Conservation (phyloP, 306 rosid species). For the Echinosophora koreensis region DNA sequence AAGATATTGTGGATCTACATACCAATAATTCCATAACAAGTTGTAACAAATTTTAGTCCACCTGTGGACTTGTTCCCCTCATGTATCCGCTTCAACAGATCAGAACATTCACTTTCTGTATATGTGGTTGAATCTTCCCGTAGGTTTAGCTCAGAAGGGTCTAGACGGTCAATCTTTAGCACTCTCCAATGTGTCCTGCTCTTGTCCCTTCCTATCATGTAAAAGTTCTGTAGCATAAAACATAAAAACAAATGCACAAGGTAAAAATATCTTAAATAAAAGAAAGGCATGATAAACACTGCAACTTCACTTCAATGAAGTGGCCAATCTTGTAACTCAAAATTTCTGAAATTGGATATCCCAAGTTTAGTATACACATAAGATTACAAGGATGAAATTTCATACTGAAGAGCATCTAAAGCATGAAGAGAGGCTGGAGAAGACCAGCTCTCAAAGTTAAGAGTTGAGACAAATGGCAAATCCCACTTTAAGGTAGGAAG, state of each 20-base stretch:
- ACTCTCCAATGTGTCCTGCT: slow-evolving; percentile 87
- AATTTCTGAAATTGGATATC: slow-evolving; percentile 28
- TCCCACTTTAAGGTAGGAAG: background rate
- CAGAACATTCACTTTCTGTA: slow-evolving; percentile 85
- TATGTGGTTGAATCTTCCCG: slow-evolving; percentile 83
- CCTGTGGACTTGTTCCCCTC: slow-evolving; percentile 94
- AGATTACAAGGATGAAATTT: slow-evolving; percentile 20
- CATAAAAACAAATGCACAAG: slow-evolving; percentile 31
- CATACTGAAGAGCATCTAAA: slow-evolving; percentile 27
- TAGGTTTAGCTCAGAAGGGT: slow-evolving; percentile 75
- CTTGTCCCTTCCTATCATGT: slow-evolving; percentile 97
- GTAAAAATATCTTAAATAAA: slow-evolving; percentile 35
- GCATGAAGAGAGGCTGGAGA: slow-evolving; percentile 25
- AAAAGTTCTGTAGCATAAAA: slow-evolving; percentile 74
- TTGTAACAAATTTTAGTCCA: slow-evolving; percentile 89
- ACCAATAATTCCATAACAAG: slow-evolving; percentile 97
- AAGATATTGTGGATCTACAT: slow-evolving; percentile 44
- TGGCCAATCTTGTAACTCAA: slow-evolving; percentile 9
- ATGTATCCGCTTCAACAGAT: slow-evolving; percentile 84
- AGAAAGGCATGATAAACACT: slow-evolving; percentile 24
- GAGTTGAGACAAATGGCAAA: background rate
- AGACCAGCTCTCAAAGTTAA: background rate
- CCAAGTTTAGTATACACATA: slow-evolving; percentile 23
- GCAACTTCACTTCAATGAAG: slow-evolving; percentile 29
- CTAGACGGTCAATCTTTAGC: slow-evolving; percentile 86